Evolutionary conservation across 2,329 filamentous ascomycete genomes (phyloP), one percentile per base, ranked within the genome.

Genomic region (Claviceps digitariae): DNA sequence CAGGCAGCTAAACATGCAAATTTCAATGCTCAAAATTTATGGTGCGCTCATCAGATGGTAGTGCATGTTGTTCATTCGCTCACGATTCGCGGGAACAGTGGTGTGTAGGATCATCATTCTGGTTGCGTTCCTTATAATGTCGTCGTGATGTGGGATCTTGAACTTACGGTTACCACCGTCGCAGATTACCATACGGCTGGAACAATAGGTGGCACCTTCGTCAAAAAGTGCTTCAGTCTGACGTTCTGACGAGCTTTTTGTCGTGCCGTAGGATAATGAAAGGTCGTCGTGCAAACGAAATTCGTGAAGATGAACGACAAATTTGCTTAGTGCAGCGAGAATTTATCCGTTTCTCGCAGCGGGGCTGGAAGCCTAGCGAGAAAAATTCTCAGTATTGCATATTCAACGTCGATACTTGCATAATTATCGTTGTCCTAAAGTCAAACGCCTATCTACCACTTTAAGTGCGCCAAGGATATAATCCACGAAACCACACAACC

Each of bases 21-120:
- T 13, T 27, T 12, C 15, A n/a, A 8, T 13, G 7, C 9, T 41
- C n/a, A 17, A 46, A 38, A 50, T 27, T 50, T 23, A 29, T 20
- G 20, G 4, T 7, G 15, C 20, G 12, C 2, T 9, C 10, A 69
- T 82, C 82, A 85, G 82, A 85, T 85, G 82, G 82, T 85, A 83
- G 81, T 85, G 82, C 82, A 85, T 85, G 82, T 84, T 74, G 75
- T 82, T 79, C 74, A 65, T 59, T 64, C 76, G 79, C 78, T 82
- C 79, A 75, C 74, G 73, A 62, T 62, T 82, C 77, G 74, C 79
- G 75, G 66, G 76, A 81, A 81, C 76, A 71, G 76, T 80, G 75
- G 76, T 72, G 70, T 67, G 62, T 59, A 66, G 59, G 64, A 70
- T 81, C 78, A 79, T 82, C 78, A 81, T 69, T 57, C 38, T 40